Evolutionary conservation across 352 stramenopile genomes (phyloP).

Genomic region (Phytophthora meadii): DNA sequence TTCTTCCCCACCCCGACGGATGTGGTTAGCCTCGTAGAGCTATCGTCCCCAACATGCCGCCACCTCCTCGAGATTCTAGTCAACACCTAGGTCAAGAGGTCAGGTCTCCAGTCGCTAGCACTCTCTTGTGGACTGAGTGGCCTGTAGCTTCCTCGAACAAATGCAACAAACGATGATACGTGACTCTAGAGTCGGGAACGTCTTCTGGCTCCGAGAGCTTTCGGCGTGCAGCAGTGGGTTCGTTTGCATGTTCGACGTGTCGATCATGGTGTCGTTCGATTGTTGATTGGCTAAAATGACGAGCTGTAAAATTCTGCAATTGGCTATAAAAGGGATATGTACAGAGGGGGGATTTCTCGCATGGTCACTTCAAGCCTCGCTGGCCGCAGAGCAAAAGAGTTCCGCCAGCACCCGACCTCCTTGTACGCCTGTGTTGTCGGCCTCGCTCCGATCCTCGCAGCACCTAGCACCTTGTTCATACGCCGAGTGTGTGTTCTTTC

Average conservation of each 20-base stretch:
- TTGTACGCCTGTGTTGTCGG: conserved; percentile 1
- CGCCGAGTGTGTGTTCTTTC: conserved; percentile 1
- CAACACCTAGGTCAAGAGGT: conserved; percentile 2
- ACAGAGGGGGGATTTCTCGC: conserved; percentile 24
- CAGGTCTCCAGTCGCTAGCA: conserved; percentile 8
- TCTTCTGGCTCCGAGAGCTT: conserved; percentile 10
- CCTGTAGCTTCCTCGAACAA: conserved; percentile 27
- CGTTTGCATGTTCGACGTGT: conserved; percentile 13
- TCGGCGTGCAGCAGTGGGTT: conserved; percentile 1
- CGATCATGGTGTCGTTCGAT: conserved; percentile 3
- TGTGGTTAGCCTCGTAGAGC: conserved; percentile 24
- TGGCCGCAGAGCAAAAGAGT: conserved; percentile 15
- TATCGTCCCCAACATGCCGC: conserved; percentile 13
- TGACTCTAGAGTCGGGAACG: background rate
- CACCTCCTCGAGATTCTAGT: conserved; percentile 5
- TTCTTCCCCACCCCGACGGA: background rate
- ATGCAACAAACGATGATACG: conserved; percentile 42
- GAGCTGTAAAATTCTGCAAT: conserved; percentile 6
- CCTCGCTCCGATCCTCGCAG: conserved; percentile 1
- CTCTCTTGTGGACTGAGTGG: conserved; percentile 5
- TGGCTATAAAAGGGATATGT: conserved; percentile 20
- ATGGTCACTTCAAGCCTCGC: conserved; percentile 51
- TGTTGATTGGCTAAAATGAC: conserved; percentile 12
- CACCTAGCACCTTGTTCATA: conserved; percentile 1
- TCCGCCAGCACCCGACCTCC: conserved; percentile 1